Percentiles rank a stretch among this genome's conserved stretches.
These are phyloP conservation scores for Trichoderma guizhouense DNA, from an alignment of 2,329 filamentous ascomycete species.

Conservation along the genomic window DNA sequence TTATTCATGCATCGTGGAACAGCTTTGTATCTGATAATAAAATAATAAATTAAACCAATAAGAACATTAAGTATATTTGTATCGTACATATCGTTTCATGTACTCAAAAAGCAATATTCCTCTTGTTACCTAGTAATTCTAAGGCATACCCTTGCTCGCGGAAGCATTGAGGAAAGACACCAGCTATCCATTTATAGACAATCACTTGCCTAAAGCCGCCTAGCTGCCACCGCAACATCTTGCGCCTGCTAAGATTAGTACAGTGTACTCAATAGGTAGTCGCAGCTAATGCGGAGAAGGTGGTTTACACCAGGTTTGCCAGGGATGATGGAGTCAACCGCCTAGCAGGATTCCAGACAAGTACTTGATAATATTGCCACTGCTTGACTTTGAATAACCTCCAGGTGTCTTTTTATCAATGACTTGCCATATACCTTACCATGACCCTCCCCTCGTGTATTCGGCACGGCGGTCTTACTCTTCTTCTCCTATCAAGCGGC, in stretches of 20 bases:
- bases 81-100: not conserved
- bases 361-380: not conserved
- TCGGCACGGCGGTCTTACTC: not conserved
- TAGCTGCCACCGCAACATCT: not conserved
- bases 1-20: not conserved
- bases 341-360: not conserved
- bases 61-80: not conserved
- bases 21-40: not conserved
- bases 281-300: not conserved
- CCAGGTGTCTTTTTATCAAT: not conserved
- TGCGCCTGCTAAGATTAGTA: not conserved
- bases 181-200: not conserved
- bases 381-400: not conserved
- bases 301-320: not conserved
- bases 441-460: constrained; percentile 12
- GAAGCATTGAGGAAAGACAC: not conserved
- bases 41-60: not conserved
- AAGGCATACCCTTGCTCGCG: not conserved
- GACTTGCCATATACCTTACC: not conserved
- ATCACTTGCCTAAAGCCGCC: not conserved
- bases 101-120: not conserved
- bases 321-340: not conserved
- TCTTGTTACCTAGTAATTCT: not conserved
- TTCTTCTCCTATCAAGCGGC: not conserved
- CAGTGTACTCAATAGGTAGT: not conserved